Conservation (phyloP, 2,329 filamentous ascomycete species). For the Hymenoscyphus albidus region DNA sequence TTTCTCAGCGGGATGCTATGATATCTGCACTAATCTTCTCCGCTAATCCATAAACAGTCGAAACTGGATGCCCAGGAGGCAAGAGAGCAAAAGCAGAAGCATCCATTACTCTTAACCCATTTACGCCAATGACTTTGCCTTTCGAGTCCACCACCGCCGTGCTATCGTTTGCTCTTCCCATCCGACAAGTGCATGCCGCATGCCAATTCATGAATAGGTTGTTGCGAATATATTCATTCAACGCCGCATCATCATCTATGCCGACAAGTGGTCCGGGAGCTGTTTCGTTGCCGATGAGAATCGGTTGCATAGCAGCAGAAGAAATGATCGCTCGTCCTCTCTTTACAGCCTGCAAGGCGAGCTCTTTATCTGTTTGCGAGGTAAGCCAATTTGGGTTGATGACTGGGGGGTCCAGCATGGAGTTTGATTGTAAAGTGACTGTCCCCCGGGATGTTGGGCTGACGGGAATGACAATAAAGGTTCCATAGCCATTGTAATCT, state of each 20-base stretch:
- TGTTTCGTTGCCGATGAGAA: slow-evolving; percentile 11
- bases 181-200: slow-evolving; percentile 53
- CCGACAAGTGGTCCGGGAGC: slow-evolving; percentile 10
- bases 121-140: slow-evolving; percentile 19
- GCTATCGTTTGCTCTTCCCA: slow-evolving; percentile 44
- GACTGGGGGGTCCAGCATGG: slow-evolving; percentile 36
- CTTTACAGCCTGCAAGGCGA: slow-evolving; percentile 42
- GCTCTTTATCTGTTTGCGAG: slow-evolving; percentile 40
- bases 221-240: slow-evolving; percentile 21
- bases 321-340: slow-evolving; percentile 37
- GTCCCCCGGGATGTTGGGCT: slow-evolving; percentile 42
- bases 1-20: not conserved
- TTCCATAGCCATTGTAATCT: not conserved
- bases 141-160: slow-evolving; percentile 31
- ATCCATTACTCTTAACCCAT: slow-evolving; percentile 23
- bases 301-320: slow-evolving; percentile 9
- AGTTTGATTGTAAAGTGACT: slow-evolving; percentile 38
- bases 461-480: slow-evolving; percentile 31
- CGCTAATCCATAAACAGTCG: slow-evolving; percentile 33
- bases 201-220: slow-evolving; percentile 41
- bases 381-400: slow-evolving; percentile 44
- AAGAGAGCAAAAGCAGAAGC: slow-evolving; percentile 26
- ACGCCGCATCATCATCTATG: slow-evolving; percentile 16
- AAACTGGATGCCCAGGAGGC: slow-evolving; percentile 39
- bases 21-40: not conserved